phyloP scores from a whole-genome alignment of 306 rosid species.

The Fragaria ananassa region DNA sequence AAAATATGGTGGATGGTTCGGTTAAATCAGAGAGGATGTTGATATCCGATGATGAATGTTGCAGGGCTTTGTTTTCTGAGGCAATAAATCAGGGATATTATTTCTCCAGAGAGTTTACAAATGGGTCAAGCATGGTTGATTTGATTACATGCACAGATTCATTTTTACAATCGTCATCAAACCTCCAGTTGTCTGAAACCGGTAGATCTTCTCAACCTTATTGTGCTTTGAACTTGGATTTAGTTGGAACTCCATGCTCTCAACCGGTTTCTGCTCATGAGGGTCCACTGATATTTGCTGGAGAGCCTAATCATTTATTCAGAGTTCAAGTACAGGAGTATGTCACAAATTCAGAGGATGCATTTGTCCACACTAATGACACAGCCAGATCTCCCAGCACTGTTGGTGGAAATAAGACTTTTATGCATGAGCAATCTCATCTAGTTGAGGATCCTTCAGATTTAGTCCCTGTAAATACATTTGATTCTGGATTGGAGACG shows the following conservation, averaged over 20 bases:
- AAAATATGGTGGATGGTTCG: conserved; percentile 34
- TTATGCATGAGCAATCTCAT: conserved; percentile 45
- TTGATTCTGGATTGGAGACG: conserved; percentile 41
- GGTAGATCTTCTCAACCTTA: conserved; percentile 35
- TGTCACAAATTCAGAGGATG: conserved; percentile 43
- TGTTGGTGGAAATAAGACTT: conserved; percentile 27
- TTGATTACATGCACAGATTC: conserved; percentile 44
- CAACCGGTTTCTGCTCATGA: conserved; percentile 49
- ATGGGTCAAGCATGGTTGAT: conserved; percentile 37
- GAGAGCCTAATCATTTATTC: conserved; percentile 48
- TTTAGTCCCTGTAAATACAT: conserved; percentile 71
- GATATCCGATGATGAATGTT: conserved; percentile 83
- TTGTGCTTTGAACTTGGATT: conserved; percentile 37
- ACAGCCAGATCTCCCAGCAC: conserved; percentile 46
- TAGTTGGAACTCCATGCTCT: conserved; percentile 39
- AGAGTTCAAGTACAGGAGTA: conserved; percentile 52
- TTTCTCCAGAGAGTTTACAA: conserved; percentile 44
- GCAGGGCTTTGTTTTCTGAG: conserved; percentile 74
- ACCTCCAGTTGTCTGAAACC: conserved; percentile 37
- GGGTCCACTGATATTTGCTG: conserved; percentile 35
- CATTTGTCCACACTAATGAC: conserved; percentile 52
- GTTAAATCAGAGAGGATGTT: conserved; percentile 48
- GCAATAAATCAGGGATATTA: conserved; percentile 45
- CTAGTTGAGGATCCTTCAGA: conserved; percentile 43
- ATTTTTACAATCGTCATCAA: conserved; percentile 44